Evolutionary conservation across 2,329 filamentous ascomycete genomes (phyloP).

Genomic region (Penicillium polonicum): DNA sequence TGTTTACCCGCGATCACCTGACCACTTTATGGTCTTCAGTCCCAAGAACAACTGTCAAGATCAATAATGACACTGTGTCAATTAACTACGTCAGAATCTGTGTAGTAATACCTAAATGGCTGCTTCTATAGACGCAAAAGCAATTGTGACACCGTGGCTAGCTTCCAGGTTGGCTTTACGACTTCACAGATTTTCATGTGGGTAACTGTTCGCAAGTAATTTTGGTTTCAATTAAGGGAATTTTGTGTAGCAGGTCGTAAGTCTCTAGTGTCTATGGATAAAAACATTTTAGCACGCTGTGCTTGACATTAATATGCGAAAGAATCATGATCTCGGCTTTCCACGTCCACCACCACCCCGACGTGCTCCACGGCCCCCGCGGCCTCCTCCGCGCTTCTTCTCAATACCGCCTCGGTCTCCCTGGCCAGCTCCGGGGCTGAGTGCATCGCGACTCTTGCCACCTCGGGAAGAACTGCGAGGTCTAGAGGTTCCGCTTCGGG

Average conservation of each 20-base stretch:
- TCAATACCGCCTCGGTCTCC: constrained; percentile 21
- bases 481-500: constrained; percentile 5
- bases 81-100: not conserved
- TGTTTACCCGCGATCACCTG: constrained; percentile 10
- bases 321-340: constrained; percentile 7
- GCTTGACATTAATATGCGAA: constrained; percentile 1
- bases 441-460: constrained; percentile 24
- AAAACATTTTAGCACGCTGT: not conserved
- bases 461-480: constrained; percentile 14
- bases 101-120: not conserved
- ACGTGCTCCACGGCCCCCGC: constrained; percentile 18
- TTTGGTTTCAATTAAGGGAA: constrained; percentile 3
- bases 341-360: constrained; percentile 16
- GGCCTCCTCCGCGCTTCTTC: constrained; percentile 21
- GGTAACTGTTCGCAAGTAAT: not conserved
- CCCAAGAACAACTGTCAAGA: constrained; percentile 9
- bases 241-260: constrained; percentile 4
- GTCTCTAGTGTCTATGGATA: constrained; percentile 5
- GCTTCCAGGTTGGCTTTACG: not conserved
- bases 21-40: not conserved
- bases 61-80: constrained; percentile 11
- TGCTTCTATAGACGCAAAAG: not conserved
- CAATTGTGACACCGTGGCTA: not conserved
- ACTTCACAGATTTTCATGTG: not conserved
- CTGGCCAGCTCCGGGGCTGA: constrained; percentile 25